phyloP scores from a whole-genome alignment of 805 yeast genomes.

The Kuraishia ogatae region DNA sequence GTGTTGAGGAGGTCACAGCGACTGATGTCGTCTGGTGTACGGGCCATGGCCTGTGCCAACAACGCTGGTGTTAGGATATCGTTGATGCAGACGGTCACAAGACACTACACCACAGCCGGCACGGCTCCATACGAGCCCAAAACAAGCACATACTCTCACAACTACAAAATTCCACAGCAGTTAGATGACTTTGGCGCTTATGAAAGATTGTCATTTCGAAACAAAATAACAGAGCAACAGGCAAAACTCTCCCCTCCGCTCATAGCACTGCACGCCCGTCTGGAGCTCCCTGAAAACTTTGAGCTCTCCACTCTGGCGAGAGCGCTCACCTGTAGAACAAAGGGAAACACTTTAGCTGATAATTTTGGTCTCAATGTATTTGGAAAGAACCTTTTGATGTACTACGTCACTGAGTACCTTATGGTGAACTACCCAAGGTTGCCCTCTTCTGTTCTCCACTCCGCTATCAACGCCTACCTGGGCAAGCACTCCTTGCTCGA shows the following conservation, averaged over 20 bases:
- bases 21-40: neutral
- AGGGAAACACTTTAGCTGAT: constrained; percentile 43
- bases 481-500: constrained; percentile 57
- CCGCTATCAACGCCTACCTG: constrained; percentile 69
- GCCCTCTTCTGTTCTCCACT: constrained; percentile 69
- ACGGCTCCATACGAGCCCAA: neutral
- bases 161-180: neutral
- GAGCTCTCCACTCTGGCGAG: constrained; percentile 67
- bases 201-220: constrained; percentile 15
- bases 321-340: constrained; percentile 52
- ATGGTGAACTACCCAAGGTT: constrained; percentile 79
- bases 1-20: neutral
- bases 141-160: neutral
- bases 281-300: constrained; percentile 50
- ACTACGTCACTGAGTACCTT: constrained; percentile 67
- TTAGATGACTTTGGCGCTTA: constrained; percentile 15
- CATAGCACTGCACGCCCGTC: constrained; percentile 69
- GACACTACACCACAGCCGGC: neutral
- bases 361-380: constrained; percentile 75
- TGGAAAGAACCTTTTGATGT: constrained; percentile 71
- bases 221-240: constrained; percentile 35
- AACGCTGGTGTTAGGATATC: neutral
- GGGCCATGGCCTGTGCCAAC: neutral
- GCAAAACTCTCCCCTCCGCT: constrained; percentile 63
- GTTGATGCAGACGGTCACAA: neutral